These are phyloP conservation scores for Saturnispora diversa DNA, from an alignment of 805 yeast genomes.

Conservation along the genomic window DNA sequence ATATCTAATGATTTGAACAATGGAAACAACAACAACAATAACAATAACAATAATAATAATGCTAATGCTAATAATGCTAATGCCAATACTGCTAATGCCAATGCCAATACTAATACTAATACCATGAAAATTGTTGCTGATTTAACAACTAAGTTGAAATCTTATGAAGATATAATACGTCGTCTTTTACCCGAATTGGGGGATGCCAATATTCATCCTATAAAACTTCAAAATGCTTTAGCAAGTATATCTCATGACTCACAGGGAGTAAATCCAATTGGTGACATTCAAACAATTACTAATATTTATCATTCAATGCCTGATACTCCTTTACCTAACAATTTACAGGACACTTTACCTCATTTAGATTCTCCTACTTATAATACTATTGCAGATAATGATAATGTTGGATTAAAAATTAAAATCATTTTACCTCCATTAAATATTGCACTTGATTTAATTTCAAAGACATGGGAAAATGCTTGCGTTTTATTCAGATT, in stretches of 20 bases:
- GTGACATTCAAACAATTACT: constrained; percentile 20
- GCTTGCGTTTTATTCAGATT: constrained; percentile 82
- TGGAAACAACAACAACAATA: background rate
- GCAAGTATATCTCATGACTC: constrained; percentile 18
- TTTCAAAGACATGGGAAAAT: constrained; percentile 72
- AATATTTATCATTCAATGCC: constrained; percentile 25
- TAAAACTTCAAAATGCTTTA: constrained; percentile 26
- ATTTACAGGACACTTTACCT: constrained; percentile 16
- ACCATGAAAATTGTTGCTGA: constrained; percentile 26
- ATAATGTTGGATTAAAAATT: constrained; percentile 24
- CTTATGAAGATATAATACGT: constrained; percentile 29
- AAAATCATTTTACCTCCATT: constrained; percentile 68
- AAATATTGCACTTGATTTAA: constrained; percentile 59
- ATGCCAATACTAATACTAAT: constrained; percentile 9
- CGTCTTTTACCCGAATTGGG: constrained; percentile 28
- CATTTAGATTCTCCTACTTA: constrained; percentile 15
- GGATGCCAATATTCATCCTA: constrained; percentile 29
- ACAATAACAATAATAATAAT: background rate
- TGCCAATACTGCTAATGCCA: background rate
- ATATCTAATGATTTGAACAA: background rate
- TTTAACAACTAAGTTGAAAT: constrained; percentile 25
- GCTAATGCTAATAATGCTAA: background rate
- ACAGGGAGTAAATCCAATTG: too few species aligned
- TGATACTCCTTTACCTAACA: constrained; percentile 27
- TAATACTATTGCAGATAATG: constrained; percentile 18